Evolutionary conservation across 2,329 filamentous ascomycete genomes (phyloP), one percentile per base, ranked within the genome.

Genomic region (Blumeria graminis): DNA sequence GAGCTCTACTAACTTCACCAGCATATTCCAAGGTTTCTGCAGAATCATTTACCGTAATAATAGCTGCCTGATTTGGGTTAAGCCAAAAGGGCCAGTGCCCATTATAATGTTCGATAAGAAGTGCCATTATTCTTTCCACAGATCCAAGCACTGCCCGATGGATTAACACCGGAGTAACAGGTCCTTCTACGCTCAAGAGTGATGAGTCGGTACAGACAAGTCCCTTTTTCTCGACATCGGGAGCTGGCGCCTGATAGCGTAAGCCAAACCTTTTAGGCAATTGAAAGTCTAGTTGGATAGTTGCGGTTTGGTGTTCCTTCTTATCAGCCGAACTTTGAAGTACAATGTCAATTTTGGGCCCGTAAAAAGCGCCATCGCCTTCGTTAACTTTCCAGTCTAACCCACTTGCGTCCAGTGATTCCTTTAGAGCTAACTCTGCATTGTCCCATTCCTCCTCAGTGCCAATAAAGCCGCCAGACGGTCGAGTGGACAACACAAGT

Each of bases 261-360:
- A 94, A 71, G 50, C 78, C 78, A 65, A 94, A 94, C 11, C 86
- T 78, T 65, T 86, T 84, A 0, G 87, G 87, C 1, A 94, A 74
- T 68, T 94, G 88, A 67, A 94, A 93, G 67, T 94, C 87, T 33
- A 94, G 76, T 70, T 94, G 87, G 55, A 94, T 82, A 0, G 87
- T 93, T 3, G 86, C 88, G 2, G 88, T 86, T 66, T 94, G 87
- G 65, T 93, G 87, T 63, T 88, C 84, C 65, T 90, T 92, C 65
- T 90, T 93, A 1, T 85, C 86, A 63, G 86, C 77, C 0, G 82
- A 81, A 65, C 93, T 87, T 59, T 76, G 78, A 50, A 94, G 69
- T 41, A 93, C 79, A 48, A 94, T 84, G 65, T 94, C 87, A 61
- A 94, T 94, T 70, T 94, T 94, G 35, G 88, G 87, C 0, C 88